These are phyloP conservation scores for Diaporthe aspalathi DNA, from an alignment of 2,329 filamentous ascomycete species.

Conservation along the genomic window DNA sequence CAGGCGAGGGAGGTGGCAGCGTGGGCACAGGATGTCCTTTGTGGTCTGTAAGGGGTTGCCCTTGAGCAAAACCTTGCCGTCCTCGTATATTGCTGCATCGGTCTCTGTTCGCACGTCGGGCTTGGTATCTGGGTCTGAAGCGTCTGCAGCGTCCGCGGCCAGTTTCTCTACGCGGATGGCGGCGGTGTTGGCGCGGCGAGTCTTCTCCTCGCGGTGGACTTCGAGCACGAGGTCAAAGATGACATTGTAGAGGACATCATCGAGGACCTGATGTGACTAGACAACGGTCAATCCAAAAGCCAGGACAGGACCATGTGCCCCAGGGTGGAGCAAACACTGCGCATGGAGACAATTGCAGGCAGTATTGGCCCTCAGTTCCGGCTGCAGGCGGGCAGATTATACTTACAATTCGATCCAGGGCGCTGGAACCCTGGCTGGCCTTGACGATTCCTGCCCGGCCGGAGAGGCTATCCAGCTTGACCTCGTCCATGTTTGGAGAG, in stretches of 20 bases:
- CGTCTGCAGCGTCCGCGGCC: slow-evolving; percentile 66
- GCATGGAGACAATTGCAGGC: background rate
- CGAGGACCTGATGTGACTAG: slow-evolving; percentile 74
- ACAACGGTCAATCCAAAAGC: slow-evolving; percentile 31
- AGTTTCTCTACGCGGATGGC: slow-evolving; percentile 73
- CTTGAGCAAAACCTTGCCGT: slow-evolving; percentile 75
- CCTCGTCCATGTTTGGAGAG: slow-evolving; percentile 36
- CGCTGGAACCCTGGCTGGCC: slow-evolving; percentile 62
- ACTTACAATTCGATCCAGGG: slow-evolving; percentile 70
- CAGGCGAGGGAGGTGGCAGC: slow-evolving; percentile 79
- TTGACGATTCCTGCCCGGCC: slow-evolving; percentile 69
- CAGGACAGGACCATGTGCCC: background rate
- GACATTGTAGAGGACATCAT: slow-evolving; percentile 81
- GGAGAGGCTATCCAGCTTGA: slow-evolving; percentile 56
- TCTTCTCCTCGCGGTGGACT: slow-evolving; percentile 83
- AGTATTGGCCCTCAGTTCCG: background rate
- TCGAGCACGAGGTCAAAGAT: slow-evolving; percentile 80
- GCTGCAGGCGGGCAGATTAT: background rate
- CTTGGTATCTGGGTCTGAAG: slow-evolving; percentile 63
- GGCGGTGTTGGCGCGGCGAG: slow-evolving; percentile 74
- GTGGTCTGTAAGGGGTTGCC: slow-evolving; percentile 79
- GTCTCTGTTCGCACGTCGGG: slow-evolving; percentile 71
- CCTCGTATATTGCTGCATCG: slow-evolving; percentile 76
- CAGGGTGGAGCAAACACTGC: slow-evolving; percentile 2
- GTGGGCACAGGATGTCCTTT: slow-evolving; percentile 77